These are phyloP conservation scores for Pseudonectria buxi DNA, from an alignment of 2,329 filamentous ascomycete species.

Conservation along the genomic window DNA sequence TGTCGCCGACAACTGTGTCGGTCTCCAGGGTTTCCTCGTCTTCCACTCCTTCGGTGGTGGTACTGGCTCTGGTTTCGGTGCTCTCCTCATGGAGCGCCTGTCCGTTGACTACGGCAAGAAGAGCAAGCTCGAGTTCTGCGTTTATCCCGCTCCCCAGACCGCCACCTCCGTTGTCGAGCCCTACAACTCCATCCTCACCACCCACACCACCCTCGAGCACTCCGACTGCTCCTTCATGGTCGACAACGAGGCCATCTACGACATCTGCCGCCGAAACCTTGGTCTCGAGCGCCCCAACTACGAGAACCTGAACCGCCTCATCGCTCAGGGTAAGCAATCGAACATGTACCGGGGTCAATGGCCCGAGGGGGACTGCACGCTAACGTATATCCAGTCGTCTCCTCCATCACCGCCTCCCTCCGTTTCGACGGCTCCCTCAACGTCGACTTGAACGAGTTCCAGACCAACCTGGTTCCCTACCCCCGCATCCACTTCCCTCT, in stretches of 20 bases:
- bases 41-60: slow-evolving; percentile 99
- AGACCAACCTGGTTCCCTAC: slow-evolving; percentile 99
- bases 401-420: slow-evolving; percentile 95
- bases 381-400: slow-evolving; percentile 62
- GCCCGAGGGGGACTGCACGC: slow-evolving; percentile 1
- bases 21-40: slow-evolving; percentile 97
- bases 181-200: slow-evolving; percentile 99
- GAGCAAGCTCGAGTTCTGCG: slow-evolving; percentile 99
- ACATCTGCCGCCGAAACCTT: slow-evolving; percentile 97
- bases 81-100: slow-evolving; percentile 96
- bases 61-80: slow-evolving; percentile 97
- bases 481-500: slow-evolving; percentile 99
- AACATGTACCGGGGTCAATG: neutral
- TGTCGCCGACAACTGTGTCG: slow-evolving; percentile 95
- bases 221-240: slow-evolving; percentile 99
- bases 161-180: slow-evolving; percentile 97
- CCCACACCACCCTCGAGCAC: slow-evolving; percentile 98
- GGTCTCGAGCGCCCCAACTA: slow-evolving; percentile 96
- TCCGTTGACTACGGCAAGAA: slow-evolving; percentile 99
- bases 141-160: slow-evolving; percentile 96
- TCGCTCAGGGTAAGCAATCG: slow-evolving; percentile 72
- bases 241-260: slow-evolving; percentile 99
- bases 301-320: slow-evolving; percentile 97
- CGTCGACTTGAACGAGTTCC: slow-evolving; percentile 99
- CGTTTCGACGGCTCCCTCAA: slow-evolving; percentile 98